Conservation (phyloP, 2,329 filamentous ascomycete species). For the Sclerotinia borealis region DNA sequence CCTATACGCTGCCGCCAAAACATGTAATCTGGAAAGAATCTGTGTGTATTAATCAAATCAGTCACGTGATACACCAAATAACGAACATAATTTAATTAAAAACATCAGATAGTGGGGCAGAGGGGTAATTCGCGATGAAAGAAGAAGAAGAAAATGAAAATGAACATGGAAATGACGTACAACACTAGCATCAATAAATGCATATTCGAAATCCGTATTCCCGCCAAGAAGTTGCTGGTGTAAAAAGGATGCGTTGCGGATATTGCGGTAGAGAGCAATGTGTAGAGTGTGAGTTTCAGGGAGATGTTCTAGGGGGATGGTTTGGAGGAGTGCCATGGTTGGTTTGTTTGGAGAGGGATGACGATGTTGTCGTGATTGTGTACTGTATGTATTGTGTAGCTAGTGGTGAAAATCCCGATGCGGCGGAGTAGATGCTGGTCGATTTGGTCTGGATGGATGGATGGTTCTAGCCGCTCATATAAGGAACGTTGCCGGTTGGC, state of each 20-base stretch:
- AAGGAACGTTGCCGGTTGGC: no score
- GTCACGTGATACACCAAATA: slow-evolving; percentile 20
- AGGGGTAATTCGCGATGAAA: not conserved
- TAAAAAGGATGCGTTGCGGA: slow-evolving; percentile 72
- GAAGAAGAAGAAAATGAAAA: not conserved
- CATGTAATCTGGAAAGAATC: slow-evolving; percentile 43
- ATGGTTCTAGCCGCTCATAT: no score
- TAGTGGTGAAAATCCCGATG: not conserved
- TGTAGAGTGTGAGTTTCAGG: slow-evolving; percentile 62
- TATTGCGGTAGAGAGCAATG: slow-evolving; percentile 66
- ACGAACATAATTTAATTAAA: no score
- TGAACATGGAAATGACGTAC: slow-evolving; percentile 41
- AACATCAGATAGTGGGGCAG: not conserved
- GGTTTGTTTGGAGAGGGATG: not conserved
- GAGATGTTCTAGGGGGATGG: slow-evolving; percentile 68
- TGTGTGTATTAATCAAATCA: slow-evolving; percentile 17
- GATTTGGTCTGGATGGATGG: not conserved
- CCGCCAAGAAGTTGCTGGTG: slow-evolving; percentile 78
- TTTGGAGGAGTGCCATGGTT: slow-evolving; percentile 47
- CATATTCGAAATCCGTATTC: slow-evolving; percentile 85
- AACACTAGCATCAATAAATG: slow-evolving; percentile 79
- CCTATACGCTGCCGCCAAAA: slow-evolving; percentile 44
- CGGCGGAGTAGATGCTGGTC: not conserved
- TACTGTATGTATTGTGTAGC: not conserved
- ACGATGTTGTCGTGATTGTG: no score